Conservation (phyloP, 2,329 filamentous ascomycete species). For the Amphichorda felina region DNA sequence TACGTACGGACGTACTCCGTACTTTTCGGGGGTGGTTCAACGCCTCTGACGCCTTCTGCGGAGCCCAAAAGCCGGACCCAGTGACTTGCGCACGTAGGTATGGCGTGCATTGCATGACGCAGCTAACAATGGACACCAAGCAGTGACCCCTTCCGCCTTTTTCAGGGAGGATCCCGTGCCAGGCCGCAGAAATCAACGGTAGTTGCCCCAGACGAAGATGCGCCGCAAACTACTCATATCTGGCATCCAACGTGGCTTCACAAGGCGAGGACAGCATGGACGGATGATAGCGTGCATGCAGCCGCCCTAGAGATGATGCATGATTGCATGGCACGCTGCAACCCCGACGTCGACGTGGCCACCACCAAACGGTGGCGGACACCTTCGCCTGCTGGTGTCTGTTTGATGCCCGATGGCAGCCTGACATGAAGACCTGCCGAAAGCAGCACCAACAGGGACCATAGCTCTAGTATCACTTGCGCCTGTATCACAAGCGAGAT, state of each 20-base stretch:
- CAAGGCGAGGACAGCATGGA: background rate
- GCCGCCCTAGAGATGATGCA: background rate
- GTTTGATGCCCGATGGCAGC: slow-evolving; percentile 2
- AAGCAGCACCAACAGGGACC: too few species aligned
- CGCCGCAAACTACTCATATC: background rate
- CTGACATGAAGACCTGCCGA: background rate
- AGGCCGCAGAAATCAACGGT: background rate
- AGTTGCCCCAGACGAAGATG: background rate
- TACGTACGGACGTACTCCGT: too few species aligned
- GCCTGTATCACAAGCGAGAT: too few species aligned
- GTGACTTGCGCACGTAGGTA: background rate
- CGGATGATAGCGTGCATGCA: too few species aligned
- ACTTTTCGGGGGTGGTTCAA: too few species aligned
- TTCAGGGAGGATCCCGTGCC: too few species aligned
- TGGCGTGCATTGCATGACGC: slow-evolving; percentile 3
- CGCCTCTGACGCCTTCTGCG: too few species aligned
- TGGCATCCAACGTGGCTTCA: background rate
- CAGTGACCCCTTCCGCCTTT: background rate
- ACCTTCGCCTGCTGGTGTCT: background rate
- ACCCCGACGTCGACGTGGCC: background rate
- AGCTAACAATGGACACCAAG: background rate
- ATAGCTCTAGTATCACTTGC: too few species aligned
- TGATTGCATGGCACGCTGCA: background rate
- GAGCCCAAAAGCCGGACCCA: too few species aligned
- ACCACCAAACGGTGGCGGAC: background rate